Percentiles rank a stretch among this genome's conserved stretches.
phyloP scores from a whole-genome alignment of 202 grass and related monocot genomes.

The Brachypodium distachyon region DNA sequence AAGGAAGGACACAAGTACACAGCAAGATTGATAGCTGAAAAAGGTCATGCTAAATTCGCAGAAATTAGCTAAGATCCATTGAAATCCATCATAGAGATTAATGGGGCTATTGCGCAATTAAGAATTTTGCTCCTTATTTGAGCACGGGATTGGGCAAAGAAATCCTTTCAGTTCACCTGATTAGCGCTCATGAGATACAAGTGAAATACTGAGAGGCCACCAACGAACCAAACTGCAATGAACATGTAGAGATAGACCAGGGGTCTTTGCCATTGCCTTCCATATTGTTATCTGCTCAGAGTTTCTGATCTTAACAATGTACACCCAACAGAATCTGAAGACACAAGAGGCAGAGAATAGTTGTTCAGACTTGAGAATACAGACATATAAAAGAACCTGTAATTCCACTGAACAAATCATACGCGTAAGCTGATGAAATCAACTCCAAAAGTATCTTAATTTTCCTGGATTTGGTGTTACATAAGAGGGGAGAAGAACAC shows the following conservation, averaged over 20 bases:
- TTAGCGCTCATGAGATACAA: constrained; percentile 73
- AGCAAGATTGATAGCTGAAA: no score
- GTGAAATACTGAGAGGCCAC: constrained; percentile 65
- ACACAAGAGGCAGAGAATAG: constrained; percentile 67
- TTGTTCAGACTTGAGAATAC: constrained; percentile 68
- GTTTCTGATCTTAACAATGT: constrained; percentile 57
- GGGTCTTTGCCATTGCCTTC: constrained; percentile 60
- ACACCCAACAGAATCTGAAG: constrained; percentile 56
- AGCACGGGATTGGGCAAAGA: no score
- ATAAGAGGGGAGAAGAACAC: no score
- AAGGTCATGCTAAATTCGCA: no score
- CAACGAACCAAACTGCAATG: constrained; percentile 67
- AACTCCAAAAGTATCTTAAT: no score
- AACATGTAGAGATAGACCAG: constrained; percentile 62
- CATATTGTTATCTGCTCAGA: constrained; percentile 50
- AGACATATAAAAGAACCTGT: constrained; percentile 75
- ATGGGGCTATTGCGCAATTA: no score
- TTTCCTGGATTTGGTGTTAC: no score
- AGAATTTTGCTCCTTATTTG: no score
- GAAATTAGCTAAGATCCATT: no score
- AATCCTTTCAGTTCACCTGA: constrained; percentile 35
- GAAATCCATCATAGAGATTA: no score
- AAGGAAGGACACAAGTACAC: no score
- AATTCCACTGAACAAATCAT: constrained; percentile 59
- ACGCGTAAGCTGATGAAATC: constrained; percentile 26